phyloP scores from a whole-genome alignment of 768 basidiomycete species.

The Suillus lakei region DNA sequence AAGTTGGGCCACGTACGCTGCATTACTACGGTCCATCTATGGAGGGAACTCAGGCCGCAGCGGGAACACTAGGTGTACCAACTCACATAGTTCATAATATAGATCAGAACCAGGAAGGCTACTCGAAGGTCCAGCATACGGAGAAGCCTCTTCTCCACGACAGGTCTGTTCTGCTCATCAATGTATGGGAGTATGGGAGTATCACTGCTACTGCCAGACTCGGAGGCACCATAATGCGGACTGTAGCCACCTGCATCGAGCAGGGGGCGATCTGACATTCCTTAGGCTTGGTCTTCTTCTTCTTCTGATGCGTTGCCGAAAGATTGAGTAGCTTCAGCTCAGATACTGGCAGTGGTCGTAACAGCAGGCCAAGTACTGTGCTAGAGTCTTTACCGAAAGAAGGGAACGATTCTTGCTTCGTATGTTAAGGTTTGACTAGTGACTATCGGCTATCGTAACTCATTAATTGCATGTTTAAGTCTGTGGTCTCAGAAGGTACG shows the following conservation, averaged over 20 bases:
- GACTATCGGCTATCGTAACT: not conserved
- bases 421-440: not conserved
- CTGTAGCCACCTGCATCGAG: not conserved
- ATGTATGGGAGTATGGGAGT: slow-evolving; percentile 6
- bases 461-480: not conserved
- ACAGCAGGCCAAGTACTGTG: not conserved
- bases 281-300: not conserved
- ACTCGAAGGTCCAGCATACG: slow-evolving; percentile 48
- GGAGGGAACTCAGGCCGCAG: slow-evolving; percentile 8
- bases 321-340: not conserved
- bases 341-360: not conserved
- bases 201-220: not conserved
- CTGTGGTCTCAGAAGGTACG: not conserved
- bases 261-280: slow-evolving; percentile 1
- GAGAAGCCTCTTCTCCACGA: slow-evolving; percentile 49
- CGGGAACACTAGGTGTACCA: not conserved
- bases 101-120: slow-evolving; percentile 49
- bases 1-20: slow-evolving; percentile 44
- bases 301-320: not conserved
- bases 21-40: slow-evolving; percentile 75
- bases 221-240: not conserved
- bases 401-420: not conserved
- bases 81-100: slow-evolving; percentile 53
- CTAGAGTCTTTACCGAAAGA: not conserved
- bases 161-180: slow-evolving; percentile 34